Base-by-base conservation (phyloP, 2,329 filamentous ascomycete species). In the Hypoxylon sp. region DNA sequence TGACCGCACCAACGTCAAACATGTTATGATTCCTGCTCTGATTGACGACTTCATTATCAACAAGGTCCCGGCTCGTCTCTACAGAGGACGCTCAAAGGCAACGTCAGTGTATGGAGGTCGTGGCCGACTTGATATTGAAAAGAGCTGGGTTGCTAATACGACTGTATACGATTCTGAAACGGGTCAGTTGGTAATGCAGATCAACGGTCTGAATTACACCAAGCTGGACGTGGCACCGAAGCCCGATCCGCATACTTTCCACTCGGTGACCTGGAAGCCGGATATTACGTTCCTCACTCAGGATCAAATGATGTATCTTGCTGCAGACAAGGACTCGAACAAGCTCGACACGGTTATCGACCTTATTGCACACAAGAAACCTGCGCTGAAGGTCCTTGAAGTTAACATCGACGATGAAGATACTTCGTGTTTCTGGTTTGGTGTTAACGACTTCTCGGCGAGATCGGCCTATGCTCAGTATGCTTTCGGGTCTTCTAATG, bases 361-460 rank as follows among this genome's bases (percentile, higher is more conserved):
- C 52, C 62, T 81, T 0, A 58, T 80, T 0, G 78, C 75, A 0
- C 78, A 82, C 64, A 79, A 78, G 61, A 80, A 73, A 21, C 80
- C 80, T 1, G 42, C 51, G 1, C 70, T 79, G 1, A 75, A 64
- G 1, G 74, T 82, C 10, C 47, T 81, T 0, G 80, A 82, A 57
- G 39, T 81, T 2, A 75, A 75, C 42, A 29, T 57, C 11, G 54
- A 57, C 17, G 42, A 47, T 24, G 42, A 46, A 24, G 54, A 57
- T 35, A n/a, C 42, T n/a, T 57, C 54, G 1, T 47, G 19, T 19
- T 17, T 57, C 7, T 57, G 54, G 54, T 57, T 57, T 35, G 42
- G 42, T 7, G 42, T 15, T 15, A 21, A 35, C 42, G 54, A 57
- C 11, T 21, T 48, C 42, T 24, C 27, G 6, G 42, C 58, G 1